Conservation (phyloP, 2,329 filamentous ascomycete species). For the Xylariomycetidae sp. region DNA sequence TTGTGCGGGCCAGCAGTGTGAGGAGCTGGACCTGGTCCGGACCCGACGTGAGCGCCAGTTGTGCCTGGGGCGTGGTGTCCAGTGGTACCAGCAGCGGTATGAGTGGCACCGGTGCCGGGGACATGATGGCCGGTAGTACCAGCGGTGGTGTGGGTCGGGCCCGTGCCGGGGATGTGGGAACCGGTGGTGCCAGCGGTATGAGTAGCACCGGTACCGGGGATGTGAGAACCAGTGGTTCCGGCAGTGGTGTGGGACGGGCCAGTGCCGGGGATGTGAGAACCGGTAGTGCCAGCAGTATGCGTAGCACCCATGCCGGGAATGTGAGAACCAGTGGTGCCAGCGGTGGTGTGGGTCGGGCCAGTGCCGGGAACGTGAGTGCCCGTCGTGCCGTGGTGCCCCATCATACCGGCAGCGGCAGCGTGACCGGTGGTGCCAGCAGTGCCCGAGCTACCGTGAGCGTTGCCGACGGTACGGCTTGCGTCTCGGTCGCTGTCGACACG, state of each 20-base stretch:
- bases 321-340: slow-evolving; percentile 22
- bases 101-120: slow-evolving; percentile 15
- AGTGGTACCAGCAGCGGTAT: slow-evolving; percentile 16
- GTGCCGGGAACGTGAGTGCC: slow-evolving; percentile 16
- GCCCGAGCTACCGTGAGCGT: slow-evolving; percentile 24
- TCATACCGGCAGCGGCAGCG: too few species aligned
- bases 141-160: slow-evolving; percentile 15
- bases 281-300: slow-evolving; percentile 10
- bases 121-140: slow-evolving; percentile 26
- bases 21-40: slow-evolving; percentile 30
- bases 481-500: slow-evolving; percentile 46
- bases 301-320: too few species aligned
- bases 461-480: slow-evolving; percentile 28
- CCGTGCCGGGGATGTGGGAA: slow-evolving; percentile 20
- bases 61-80: too few species aligned
- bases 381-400: slow-evolving; percentile 20
- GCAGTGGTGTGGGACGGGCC: slow-evolving; percentile 18
- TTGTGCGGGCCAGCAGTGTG: slow-evolving; percentile 48
- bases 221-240: slow-evolving; percentile 16
- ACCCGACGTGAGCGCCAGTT: slow-evolving; percentile 4
- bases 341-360: slow-evolving; percentile 8
- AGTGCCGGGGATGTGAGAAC: slow-evolving; percentile 35
- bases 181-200: slow-evolving; percentile 19
- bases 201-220: slow-evolving; percentile 4
- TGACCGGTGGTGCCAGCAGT: slow-evolving; percentile 17